A percentile compares a stretch with the other conserved stretches of the same genome.
Evolutionary conservation across 129 eudicot genomes (phyloP).

Genomic region (Tanacetum coccineum): DNA sequence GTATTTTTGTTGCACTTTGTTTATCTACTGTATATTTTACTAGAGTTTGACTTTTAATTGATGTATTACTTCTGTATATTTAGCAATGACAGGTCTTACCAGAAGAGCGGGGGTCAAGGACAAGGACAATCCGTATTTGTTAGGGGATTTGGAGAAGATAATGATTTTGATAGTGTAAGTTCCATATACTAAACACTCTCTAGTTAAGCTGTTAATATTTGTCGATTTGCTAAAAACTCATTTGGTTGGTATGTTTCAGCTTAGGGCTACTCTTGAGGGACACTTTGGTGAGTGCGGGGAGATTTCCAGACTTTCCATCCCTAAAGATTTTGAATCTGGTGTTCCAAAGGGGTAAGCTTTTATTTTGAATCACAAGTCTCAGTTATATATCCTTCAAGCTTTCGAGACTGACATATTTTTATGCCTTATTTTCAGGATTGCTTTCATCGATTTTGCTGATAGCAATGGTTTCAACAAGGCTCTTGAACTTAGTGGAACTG

Average conservation of each 20-base stretch:
- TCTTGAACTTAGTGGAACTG: conserved; percentile 23
- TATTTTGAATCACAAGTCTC: too few relatives aligned
- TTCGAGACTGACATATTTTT: too few relatives aligned
- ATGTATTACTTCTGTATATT: background rate
- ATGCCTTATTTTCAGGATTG: conserved; percentile 16
- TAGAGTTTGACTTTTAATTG: background rate
- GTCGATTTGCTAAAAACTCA: background rate
- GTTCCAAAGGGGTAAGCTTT: conserved; percentile 28
- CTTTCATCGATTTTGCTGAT: conserved; percentile 25
- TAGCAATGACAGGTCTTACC: conserved; percentile 44
- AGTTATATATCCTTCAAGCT: too few relatives aligned
- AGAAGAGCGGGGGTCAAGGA: conserved; percentile 35
- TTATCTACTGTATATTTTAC: too few relatives aligned
- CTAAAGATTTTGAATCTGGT: conserved; percentile 26
- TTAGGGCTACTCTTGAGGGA: conserved; percentile 39
- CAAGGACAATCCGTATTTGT: conserved; percentile 54
- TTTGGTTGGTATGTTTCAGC: conserved; percentile 33
- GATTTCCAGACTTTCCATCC: conserved; percentile 24
- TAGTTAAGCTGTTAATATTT: background rate
- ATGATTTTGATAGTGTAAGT: conserved; percentile 50
- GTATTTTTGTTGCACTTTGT: too few relatives aligned
- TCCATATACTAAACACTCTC: background rate
- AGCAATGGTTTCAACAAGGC: conserved; percentile 17
- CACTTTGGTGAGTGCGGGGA: conserved; percentile 33
- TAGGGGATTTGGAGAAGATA: conserved; percentile 57